Conservation (phyloP, 225 moss, liverwort and hornwort species). For the Bryum argenteum region DNA sequence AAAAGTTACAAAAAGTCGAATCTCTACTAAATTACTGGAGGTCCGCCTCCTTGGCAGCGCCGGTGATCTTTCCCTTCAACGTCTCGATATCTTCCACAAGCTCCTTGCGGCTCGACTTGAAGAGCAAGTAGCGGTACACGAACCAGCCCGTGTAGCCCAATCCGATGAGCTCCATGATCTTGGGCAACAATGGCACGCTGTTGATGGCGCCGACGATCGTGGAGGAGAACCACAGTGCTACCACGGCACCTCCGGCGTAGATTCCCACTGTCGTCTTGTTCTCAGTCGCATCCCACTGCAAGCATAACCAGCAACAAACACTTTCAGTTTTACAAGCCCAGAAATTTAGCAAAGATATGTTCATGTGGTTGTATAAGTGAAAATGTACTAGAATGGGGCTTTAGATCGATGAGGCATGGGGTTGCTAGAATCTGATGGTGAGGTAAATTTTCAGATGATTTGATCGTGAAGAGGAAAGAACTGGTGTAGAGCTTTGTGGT, state of each 20-base stretch:
- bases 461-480: no score
- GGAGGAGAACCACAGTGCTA: constrained; percentile 82
- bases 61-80: constrained; percentile 86
- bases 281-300: constrained; percentile 75
- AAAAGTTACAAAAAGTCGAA: not conserved
- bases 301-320: not conserved
- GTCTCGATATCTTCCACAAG: constrained; percentile 73
- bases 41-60: constrained; percentile 33
- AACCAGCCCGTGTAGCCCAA: constrained; percentile 94
- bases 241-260: constrained; percentile 76
- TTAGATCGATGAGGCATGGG: no score
- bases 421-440: no score
- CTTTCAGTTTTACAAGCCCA: no score
- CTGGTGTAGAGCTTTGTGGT: not conserved
- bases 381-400: no score
- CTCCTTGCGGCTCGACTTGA: constrained; percentile 93
- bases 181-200: constrained; percentile 77
- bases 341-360: no score
- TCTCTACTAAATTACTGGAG: not conserved
- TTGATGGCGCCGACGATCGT: constrained; percentile 88
- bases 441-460: not conserved
- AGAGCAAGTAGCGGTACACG: constrained; percentile 87
- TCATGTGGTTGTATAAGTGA: no score
- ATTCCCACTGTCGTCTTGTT: constrained; percentile 75
- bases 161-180: constrained; percentile 82